phyloP scores from a whole-genome alignment of 176 grass and related monocot genomes.

The Puya raimondii region DNA sequence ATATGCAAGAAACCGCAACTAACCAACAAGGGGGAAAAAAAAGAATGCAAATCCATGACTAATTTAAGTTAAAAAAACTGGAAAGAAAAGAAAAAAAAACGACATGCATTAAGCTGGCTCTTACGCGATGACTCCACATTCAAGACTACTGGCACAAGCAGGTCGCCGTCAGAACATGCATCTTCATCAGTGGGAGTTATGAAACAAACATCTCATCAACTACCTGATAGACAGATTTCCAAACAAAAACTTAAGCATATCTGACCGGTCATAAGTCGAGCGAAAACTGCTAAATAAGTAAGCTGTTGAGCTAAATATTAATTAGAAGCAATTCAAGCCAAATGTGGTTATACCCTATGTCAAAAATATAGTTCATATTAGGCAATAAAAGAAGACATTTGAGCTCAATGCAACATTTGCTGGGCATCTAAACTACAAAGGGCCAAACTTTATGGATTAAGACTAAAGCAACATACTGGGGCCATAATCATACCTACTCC shows the following conservation, averaged over 20 bases:
- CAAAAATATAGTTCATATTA: background rate
- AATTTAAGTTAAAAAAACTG: background rate
- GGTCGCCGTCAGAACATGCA: background rate
- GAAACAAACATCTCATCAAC: background rate
- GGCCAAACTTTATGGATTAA: background rate
- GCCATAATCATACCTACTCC: conserved; percentile 14
- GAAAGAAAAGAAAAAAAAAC: background rate
- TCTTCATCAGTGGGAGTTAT: background rate
- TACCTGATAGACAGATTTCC: background rate
- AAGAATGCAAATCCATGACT: background rate
- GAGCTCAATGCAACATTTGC: background rate
- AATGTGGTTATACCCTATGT: background rate
- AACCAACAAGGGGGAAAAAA: background rate
- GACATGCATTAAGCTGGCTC: background rate
- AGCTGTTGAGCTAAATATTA: background rate
- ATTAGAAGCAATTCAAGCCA: no score
- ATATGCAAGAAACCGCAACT: background rate
- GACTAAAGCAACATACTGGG: background rate
- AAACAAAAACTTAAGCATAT: background rate
- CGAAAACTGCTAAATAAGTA: background rate
- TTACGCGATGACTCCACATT: background rate
- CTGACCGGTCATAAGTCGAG: background rate
- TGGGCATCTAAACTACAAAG: background rate
- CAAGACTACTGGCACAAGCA: background rate
- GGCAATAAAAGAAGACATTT: background rate